Conservation (phyloP, 257 asterid species). For the Nicotiana noctiflora region DNA sequence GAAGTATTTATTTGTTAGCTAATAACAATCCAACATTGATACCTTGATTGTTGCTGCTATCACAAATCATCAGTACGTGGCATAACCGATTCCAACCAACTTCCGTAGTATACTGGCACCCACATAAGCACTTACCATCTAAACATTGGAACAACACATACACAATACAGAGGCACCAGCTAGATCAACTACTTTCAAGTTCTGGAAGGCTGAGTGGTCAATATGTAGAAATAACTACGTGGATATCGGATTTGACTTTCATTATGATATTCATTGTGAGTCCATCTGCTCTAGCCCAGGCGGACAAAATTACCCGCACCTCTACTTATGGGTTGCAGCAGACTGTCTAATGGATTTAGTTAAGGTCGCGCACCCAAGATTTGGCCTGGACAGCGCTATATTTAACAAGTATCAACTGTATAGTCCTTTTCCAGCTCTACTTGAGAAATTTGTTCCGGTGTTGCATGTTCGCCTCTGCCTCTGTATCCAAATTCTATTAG, state of each 20-base stretch:
- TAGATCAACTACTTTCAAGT: not conserved
- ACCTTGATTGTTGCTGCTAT: not conserved
- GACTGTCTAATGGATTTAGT: not conserved
- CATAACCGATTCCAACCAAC: not conserved
- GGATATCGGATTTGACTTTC: not conserved
- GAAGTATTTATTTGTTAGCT: no score
- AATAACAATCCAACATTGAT: not conserved
- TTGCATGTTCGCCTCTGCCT: not conserved
- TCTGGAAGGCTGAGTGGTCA: not conserved
- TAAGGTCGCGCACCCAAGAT: not conserved
- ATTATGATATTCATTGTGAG: not conserved
- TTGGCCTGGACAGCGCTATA: not conserved
- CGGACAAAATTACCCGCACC: not conserved
- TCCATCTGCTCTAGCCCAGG: not conserved
- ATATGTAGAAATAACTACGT: not conserved
- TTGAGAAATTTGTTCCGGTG: not conserved
- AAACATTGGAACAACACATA: not conserved
- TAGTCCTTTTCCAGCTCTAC: not conserved
- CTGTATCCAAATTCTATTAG: not conserved
- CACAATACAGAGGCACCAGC: not conserved
- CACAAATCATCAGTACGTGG: not conserved
- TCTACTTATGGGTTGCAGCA: not conserved
- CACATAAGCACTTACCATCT: constrained; percentile 1
- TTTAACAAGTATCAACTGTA: not conserved
- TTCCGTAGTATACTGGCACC: not conserved